Conservation (phyloP, 1,284 basidiomycete genomes). For the Leccinum subfulvum region DNA sequence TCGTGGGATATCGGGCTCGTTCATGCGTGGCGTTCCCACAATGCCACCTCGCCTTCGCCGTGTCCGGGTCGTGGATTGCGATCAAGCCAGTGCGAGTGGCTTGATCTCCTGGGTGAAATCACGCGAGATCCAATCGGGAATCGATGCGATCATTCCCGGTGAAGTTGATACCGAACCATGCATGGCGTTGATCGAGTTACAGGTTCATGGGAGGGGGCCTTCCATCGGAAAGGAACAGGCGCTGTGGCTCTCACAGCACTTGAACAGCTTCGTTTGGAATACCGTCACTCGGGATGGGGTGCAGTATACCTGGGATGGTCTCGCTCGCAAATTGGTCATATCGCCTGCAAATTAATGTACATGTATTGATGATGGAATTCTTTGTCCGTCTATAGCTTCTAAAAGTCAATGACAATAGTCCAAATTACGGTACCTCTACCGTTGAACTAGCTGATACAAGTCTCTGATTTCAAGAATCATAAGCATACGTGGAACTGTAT, state of each 20-base stretch:
- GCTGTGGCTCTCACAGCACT: conserved; percentile 9
- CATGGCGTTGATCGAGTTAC: conserved; percentile 5
- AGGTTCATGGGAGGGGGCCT: conserved; percentile 9
- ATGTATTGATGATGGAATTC: neutral
- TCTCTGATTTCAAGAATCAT: neutral
- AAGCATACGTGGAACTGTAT: neutral
- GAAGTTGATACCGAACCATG: conserved; percentile 2
- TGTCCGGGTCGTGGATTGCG: conserved; percentile 16
- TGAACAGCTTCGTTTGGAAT: conserved; percentile 9
- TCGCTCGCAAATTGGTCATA: conserved; percentile 3
- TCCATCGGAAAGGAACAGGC: conserved; percentile 6
- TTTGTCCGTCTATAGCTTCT: neutral
- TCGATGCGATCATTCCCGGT: conserved; percentile 6
- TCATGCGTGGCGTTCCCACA: conserved; percentile 8
- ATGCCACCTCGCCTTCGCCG: conserved; percentile 6
- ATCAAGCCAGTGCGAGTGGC: neutral
- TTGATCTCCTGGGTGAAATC: conserved; percentile 7
- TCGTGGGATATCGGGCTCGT: conserved; percentile 7
- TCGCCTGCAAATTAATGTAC: neutral
- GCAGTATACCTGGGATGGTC: conserved; percentile 8
- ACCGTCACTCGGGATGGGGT: conserved; percentile 4
- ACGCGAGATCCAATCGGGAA: conserved; percentile 8
- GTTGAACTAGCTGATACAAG: neutral
- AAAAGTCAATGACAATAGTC: neutral
- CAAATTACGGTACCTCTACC: neutral